A percentile compares a stretch with the other conserved stretches of the same genome.
Evolutionary conservation across 1,139 yeast genomes (phyloP).

Genomic region (Starmera stellimalicola): DNA sequence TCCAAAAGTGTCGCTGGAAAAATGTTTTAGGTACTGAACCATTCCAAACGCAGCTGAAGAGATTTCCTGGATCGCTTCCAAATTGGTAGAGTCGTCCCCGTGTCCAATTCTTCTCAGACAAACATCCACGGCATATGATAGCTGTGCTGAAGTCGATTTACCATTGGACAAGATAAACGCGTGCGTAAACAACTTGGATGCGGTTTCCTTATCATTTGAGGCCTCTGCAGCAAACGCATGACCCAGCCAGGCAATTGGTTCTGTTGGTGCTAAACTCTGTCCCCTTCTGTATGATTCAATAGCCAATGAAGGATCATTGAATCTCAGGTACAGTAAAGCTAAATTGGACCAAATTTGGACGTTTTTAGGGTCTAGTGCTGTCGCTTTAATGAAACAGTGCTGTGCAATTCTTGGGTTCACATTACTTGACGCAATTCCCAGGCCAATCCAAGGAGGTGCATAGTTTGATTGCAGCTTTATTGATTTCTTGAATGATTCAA

Average conservation of each 20-base stretch:
- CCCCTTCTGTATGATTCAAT: constrained; percentile 64
- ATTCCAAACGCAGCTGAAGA: constrained; percentile 66
- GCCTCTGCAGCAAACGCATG: constrained; percentile 63
- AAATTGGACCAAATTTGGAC: constrained; percentile 72
- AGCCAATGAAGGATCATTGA: constrained; percentile 66
- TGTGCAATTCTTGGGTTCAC: constrained; percentile 69
- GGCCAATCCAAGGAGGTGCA: constrained; percentile 69
- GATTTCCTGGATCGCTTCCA: constrained; percentile 54
- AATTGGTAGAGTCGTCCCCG: constrained; percentile 38
- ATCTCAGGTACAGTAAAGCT: constrained; percentile 64
- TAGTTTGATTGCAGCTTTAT: constrained; percentile 63
- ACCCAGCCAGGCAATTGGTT: constrained; percentile 78
- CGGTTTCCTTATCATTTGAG: constrained; percentile 41
- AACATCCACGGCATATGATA: constrained; percentile 59
- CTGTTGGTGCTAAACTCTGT: constrained; percentile 75
- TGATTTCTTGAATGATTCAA: constrained; percentile 52
- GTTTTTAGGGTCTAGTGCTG: constrained; percentile 59
- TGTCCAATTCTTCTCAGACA: constrained; percentile 32
- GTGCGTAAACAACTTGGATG: constrained; percentile 60
- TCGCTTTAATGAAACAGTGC: constrained; percentile 84
- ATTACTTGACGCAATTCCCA: constrained; percentile 63
- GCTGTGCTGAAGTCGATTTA: constrained; percentile 56
- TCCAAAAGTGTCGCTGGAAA: constrained; percentile 58
- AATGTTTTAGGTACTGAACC: constrained; percentile 56
- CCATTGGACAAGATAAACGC: constrained; percentile 74